Evolutionary conservation across 192 early-diverging fungal species (phyloP).

Genomic region (Coemansia javaensis): DNA sequence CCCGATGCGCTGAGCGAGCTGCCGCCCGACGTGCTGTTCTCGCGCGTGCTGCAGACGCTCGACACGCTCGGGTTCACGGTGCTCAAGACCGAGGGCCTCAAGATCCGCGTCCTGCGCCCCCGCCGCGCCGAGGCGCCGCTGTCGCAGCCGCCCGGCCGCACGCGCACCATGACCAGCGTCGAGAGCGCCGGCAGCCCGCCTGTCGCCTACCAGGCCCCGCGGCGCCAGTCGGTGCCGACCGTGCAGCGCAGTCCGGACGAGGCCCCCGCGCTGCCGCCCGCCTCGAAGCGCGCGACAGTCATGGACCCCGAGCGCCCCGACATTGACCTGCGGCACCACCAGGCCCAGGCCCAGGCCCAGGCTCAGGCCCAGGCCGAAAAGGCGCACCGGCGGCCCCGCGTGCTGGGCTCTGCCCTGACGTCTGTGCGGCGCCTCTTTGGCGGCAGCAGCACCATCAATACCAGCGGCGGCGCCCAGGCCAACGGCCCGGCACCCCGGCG

Average conservation of each 20-base stretch:
- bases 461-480: too few relatives aligned
- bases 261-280: slow-evolving; percentile 20
- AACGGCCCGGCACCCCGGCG: slow-evolving; percentile 38
- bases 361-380: too few relatives aligned
- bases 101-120: slow-evolving; percentile 46
- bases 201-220: slow-evolving; percentile 20
- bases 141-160: slow-evolving; percentile 12
- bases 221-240: slow-evolving; percentile 42
- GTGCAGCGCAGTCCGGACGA: slow-evolving; percentile 11
- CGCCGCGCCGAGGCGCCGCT: too few relatives aligned
- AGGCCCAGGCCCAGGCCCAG: slow-evolving; percentile 13
- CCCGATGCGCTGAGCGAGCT: slow-evolving; percentile 61
- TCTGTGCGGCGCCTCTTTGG: slow-evolving; percentile 47
- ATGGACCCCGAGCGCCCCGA: slow-evolving; percentile 34
- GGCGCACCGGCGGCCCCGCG: slow-evolving; percentile 29
- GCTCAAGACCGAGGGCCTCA: slow-evolving; percentile 42
- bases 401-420: slow-evolving; percentile 40
- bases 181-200: slow-evolving; percentile 5
- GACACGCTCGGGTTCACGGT: slow-evolving; percentile 50
- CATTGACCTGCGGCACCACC: slow-evolving; percentile 11
- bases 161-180: slow-evolving; percentile 32
- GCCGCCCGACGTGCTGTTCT: slow-evolving; percentile 63
- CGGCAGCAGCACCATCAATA: not conserved
- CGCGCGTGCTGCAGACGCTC: slow-evolving; percentile 57
- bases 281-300: slow-evolving; percentile 42